Evolutionary conservation across 371 early-diverging fungal genomes (phyloP), one percentile per base, ranked within the genome.

Genomic region (Chytridiales sp.): DNA sequence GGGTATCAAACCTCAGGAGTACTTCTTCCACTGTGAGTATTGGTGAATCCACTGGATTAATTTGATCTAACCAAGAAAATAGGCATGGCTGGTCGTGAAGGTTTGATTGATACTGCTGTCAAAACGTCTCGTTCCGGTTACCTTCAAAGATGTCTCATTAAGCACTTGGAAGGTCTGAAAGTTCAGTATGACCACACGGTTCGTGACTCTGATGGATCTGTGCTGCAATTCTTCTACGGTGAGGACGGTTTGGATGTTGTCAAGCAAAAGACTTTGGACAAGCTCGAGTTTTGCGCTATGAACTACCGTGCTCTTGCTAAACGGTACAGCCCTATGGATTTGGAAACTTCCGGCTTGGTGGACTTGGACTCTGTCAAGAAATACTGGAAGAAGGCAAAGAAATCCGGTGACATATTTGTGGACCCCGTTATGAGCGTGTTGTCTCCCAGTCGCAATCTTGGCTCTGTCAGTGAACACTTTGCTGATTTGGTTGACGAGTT

Each of bases 11-110:
- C 97, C 98, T 24, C 95, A 95, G 59, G 83, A 83, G 61, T 89
- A 81, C 73, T 87, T 69, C 66, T 87, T 88, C 75, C 86, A 88
- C 70, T 75, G 77, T 65, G 50, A 50, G 49, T 27, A 22, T 44
- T 34, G 35, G 8, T 50, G 24, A 36, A 15, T 22, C 38, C 40
- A 8, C 32, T 44, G 36, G 19, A 39, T 27, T 49, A n/a, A 4
- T 50, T 50, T 9, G 21, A 24, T 21, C 46, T 22, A 9, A 13
- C 46, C 13, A 46, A 9, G 21, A 46, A 24, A 88, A 87, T 78
- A 95, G 72, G 95, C 75, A 99, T 99, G 99, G 99, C 99, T 62
- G 99, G 99, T 70, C 95, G 99, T 79, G 99, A 99, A 86, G 99
- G 99, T 66, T 81, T 99, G 26, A 98, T 99, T 66, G 99, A 99